Evolutionary conservation across 1,284 basidiomycete species (phyloP).

Genomic region (Neolentinus lepideus): DNA sequence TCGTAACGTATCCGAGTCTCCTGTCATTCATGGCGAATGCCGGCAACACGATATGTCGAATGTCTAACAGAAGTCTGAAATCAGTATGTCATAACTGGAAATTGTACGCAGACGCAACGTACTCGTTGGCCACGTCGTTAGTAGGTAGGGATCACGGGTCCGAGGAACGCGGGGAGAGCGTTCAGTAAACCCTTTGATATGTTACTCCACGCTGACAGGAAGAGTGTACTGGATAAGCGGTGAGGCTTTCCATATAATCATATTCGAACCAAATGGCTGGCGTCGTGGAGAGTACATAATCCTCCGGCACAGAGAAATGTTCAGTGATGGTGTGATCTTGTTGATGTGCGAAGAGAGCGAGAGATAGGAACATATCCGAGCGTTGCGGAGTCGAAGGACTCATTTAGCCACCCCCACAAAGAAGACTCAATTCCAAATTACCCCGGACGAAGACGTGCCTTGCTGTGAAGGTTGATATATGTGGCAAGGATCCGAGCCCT

Average conservation of each 20-base stretch:
- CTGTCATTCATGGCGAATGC: no score
- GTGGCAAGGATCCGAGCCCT: background rate
- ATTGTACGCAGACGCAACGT: no score
- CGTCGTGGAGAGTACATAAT: background rate
- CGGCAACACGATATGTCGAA: no score
- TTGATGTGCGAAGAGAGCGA: background rate
- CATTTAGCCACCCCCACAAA: background rate
- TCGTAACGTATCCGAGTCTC: no score
- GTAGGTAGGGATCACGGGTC: no score
- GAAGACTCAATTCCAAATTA: background rate
- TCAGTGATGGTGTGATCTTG: background rate
- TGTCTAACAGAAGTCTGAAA: no score
- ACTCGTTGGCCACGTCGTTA: no score
- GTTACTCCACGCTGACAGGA: background rate
- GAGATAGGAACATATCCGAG: background rate
- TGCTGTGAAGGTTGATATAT: background rate
- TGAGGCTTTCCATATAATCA: background rate
- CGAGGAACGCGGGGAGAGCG: background rate
- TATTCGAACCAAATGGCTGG: background rate
- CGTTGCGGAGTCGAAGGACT: background rate
- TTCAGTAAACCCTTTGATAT: background rate
- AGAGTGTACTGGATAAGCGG: background rate
- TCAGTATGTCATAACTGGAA: no score
- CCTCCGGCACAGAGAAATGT: background rate
- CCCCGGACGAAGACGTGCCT: background rate